phyloP scores from a whole-genome alignment of 805 yeast genomes.

The Starmerella stellata region DNA sequence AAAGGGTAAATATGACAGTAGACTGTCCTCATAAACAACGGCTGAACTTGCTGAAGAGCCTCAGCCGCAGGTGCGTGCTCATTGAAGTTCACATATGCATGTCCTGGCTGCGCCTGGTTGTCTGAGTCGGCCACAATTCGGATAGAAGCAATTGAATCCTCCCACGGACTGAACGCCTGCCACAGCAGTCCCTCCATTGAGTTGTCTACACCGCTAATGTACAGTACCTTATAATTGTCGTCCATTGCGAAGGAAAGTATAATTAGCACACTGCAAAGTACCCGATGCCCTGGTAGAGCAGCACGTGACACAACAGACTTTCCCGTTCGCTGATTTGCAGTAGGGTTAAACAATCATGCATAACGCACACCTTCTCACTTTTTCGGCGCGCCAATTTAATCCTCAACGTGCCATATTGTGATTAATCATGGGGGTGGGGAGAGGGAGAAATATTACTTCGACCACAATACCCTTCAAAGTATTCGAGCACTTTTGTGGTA shows the following conservation, averaged over 20 bases:
- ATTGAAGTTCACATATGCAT: conserved; percentile 15
- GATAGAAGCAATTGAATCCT: conserved; percentile 8
- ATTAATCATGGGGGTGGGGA: no score
- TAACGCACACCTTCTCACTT: not conserved
- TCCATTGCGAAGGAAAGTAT: conserved; percentile 1
- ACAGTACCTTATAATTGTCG: conserved; percentile 8
- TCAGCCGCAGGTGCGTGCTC: conserved; percentile 9
- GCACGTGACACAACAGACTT: not conserved
- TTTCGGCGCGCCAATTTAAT: not conserved
- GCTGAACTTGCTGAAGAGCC: conserved; percentile 11
- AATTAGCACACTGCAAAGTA: not conserved
- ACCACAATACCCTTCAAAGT: no score
- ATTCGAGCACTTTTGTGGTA: no score
- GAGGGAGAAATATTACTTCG: no score
- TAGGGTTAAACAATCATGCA: not conserved
- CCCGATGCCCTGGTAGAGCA: not conserved
- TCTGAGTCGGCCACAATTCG: conserved; percentile 13
- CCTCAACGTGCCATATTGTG: no score
- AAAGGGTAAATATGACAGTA: conserved; percentile 15
- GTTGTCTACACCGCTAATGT: conserved; percentile 17
- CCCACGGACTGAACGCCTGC: conserved; percentile 14
- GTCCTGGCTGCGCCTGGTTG: conserved; percentile 8
- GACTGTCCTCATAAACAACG: conserved; percentile 14
- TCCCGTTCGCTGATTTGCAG: not conserved
- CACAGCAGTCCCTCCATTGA: conserved; percentile 12